Percentiles rank a stretch among this genome's conserved stretches.
phyloP scores from a whole-genome alignment of 352 stramenopile genomes.

The Hyaloperonospora brassicae region DNA sequence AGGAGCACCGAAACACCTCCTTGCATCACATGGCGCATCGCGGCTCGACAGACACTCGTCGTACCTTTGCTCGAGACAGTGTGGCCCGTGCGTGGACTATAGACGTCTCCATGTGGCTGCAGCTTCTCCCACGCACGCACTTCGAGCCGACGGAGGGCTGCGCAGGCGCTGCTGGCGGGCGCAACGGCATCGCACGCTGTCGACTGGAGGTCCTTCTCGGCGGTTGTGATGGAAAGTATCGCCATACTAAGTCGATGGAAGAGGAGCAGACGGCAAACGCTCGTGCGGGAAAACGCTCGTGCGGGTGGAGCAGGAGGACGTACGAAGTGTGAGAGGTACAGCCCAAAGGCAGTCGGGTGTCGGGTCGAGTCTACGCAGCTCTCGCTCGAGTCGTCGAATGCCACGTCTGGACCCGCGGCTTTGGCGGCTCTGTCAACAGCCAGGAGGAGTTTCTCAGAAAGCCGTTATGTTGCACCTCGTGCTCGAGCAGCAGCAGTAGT shows the following conservation, averaged over 20 bases:
- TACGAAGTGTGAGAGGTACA: slow-evolving; percentile 9
- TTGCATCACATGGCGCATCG: too few species aligned
- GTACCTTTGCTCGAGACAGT: slow-evolving; percentile 72
- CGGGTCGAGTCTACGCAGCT: slow-evolving; percentile 28
- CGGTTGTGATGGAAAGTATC: slow-evolving; percentile 13
- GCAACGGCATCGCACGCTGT: slow-evolving; percentile 2
- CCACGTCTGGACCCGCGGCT: slow-evolving; percentile 14
- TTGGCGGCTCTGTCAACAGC: slow-evolving; percentile 8
- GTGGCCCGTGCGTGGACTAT: slow-evolving; percentile 79
- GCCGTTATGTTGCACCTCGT: slow-evolving; percentile 13
- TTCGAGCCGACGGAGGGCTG: slow-evolving; percentile 34
- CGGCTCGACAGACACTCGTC: not conserved
- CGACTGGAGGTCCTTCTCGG: slow-evolving; percentile 11
- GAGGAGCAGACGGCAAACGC: too few species aligned
- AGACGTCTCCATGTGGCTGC: slow-evolving; percentile 62
- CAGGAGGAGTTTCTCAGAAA: slow-evolving; percentile 20
- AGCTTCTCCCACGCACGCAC: slow-evolving; percentile 74
- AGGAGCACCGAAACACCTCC: too few species aligned
- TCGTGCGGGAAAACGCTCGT: too few species aligned
- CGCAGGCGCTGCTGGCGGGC: slow-evolving; percentile 4
- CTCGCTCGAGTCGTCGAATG: slow-evolving; percentile 32
- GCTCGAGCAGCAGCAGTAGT: not conserved
- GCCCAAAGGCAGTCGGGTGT: slow-evolving; percentile 16
- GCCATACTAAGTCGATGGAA: slow-evolving; percentile 10
- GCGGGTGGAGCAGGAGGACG: too few species aligned